A percentile compares a stretch with the other conserved stretches of the same genome.
These are phyloP conservation scores for Fistulina hepatica DNA, from an alignment of 1,284 basidiomycete species.

Conservation along the genomic window DNA sequence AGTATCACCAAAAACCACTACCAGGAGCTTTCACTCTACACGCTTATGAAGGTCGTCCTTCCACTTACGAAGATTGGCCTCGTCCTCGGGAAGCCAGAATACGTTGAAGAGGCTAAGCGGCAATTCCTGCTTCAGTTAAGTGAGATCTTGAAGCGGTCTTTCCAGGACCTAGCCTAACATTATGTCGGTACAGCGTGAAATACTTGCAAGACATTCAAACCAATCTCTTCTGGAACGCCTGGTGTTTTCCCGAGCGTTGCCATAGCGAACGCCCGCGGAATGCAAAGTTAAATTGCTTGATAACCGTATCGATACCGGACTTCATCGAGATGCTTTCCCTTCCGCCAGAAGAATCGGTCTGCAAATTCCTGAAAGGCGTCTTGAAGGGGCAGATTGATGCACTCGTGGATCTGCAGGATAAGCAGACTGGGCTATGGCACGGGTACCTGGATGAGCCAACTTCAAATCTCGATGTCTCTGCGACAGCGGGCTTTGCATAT, in stretches of 20 bases:
- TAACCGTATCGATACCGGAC: constrained; percentile 51
- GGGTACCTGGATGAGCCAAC: constrained; percentile 47
- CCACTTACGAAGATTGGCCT: constrained; percentile 54
- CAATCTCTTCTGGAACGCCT: constrained; percentile 47
- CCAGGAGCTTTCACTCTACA: constrained; percentile 58
- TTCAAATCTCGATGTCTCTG: constrained; percentile 49
- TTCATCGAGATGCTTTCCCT: constrained; percentile 45
- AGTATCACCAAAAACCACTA: constrained; percentile 42
- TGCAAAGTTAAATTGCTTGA: constrained; percentile 57
- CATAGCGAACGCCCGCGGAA: constrained; percentile 46
- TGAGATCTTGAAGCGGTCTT: too few relatives aligned
- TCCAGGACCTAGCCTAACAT: too few relatives aligned
- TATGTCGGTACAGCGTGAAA: constrained; percentile 29
- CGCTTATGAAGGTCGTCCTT: constrained; percentile 54
- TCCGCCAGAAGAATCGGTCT: constrained; percentile 32
- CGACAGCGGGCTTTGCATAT: constrained; percentile 52
- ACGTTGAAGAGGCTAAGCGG: constrained; percentile 51
- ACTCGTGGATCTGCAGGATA: constrained; percentile 39
- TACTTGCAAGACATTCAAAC: constrained; percentile 40
- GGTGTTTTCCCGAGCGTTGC: constrained; percentile 41
- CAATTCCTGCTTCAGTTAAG: constrained; percentile 49
- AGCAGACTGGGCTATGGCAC: constrained; percentile 45
- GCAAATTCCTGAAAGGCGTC: constrained; percentile 36
- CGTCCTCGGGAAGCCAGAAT: constrained; percentile 39
- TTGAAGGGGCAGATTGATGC: constrained; percentile 45